phyloP scores from a whole-genome alignment of 2,329 filamentous ascomycete species.

The Xylariales sp. region DNA sequence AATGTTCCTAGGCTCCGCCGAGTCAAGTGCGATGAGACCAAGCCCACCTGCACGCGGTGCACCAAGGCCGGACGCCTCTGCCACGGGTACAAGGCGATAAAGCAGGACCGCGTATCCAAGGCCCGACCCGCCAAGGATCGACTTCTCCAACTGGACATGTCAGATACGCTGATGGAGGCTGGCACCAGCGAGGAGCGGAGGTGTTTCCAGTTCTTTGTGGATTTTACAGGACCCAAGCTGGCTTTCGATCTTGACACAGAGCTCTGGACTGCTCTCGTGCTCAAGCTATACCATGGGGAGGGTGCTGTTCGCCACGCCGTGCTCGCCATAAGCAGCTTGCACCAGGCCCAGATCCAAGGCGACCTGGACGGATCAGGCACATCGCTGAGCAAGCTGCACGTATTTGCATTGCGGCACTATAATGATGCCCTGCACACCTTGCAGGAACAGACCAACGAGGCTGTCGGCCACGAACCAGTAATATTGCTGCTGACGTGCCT shows the following conservation, averaged over 20 bases:
- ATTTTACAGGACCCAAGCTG: neutral
- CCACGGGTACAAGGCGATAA: neutral
- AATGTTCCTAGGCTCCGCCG: neutral
- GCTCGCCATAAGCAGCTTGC: conserved; percentile 1
- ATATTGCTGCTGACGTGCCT: neutral
- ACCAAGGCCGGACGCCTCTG: neutral
- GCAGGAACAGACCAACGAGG: neutral
- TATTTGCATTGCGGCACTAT: neutral
- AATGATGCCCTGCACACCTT: neutral
- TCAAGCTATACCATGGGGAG: neutral
- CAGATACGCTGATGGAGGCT: neutral
- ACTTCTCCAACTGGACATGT: neutral
- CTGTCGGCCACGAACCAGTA: neutral
- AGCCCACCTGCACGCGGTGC: neutral
- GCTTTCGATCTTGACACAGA: neutral
- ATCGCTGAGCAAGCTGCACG: too few relatives aligned
- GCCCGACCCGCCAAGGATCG: neutral
- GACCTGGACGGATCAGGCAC: neutral
- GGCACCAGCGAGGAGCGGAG: neutral
- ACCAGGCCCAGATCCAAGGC: neutral
- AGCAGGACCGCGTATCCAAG: neutral
- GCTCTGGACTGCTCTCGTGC: neutral
- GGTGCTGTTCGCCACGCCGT: neutral
- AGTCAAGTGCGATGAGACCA: conserved; percentile 2
- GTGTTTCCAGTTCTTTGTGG: neutral